Evolutionary conservation across 306 rosid species (phyloP).

Genomic region (Abrus precatorius): DNA sequence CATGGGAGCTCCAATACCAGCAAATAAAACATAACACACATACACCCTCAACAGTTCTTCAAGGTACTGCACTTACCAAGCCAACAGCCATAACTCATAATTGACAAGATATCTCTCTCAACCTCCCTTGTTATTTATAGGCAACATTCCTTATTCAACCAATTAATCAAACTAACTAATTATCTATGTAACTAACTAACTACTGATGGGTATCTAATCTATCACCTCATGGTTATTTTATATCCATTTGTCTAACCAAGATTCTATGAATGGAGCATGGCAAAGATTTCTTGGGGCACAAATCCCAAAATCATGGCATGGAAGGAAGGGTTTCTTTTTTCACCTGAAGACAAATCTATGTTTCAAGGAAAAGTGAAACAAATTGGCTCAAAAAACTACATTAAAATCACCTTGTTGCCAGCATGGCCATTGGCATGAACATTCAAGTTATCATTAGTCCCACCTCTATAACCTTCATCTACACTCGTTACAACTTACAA

Average conservation of each 20-base stretch:
- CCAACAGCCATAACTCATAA: no score
- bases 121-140: no score
- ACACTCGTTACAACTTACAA: neutral
- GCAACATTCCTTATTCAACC: no score
- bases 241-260: neutral
- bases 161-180: no score
- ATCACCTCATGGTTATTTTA: neutral
- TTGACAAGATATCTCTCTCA: no score
- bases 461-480: neutral
- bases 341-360: neutral
- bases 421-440: neutral
- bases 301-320: neutral
- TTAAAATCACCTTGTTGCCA: neutral
- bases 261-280: neutral
- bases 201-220: no score
- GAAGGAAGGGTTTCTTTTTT: neutral
- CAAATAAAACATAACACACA: no score
- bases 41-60: no score
- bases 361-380: neutral
- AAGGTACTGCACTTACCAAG: no score
- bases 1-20: neutral
- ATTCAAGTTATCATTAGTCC: neutral
- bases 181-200: no score
- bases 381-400: neutral
- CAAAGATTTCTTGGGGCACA: neutral